phyloP scores from a whole-genome alignment of 2,329 filamentous ascomycete species.

The Fusarium pininemorale region DNA sequence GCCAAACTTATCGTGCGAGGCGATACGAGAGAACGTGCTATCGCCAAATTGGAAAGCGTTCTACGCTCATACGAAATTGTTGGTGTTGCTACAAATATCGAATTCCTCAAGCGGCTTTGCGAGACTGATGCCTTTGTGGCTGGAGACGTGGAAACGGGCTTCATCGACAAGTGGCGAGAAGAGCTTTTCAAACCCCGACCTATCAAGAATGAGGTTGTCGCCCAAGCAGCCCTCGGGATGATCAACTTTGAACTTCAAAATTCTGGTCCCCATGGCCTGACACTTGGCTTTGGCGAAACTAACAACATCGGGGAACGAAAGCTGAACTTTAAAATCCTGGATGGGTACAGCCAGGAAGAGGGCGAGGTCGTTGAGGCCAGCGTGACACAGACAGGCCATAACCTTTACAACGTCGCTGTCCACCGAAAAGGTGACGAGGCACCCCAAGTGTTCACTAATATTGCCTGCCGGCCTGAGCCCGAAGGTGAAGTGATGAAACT shows the following conservation, averaged over 20 bases:
- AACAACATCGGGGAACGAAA: constrained; percentile 55
- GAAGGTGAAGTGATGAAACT: constrained; percentile 45
- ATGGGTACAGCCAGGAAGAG: constrained; percentile 70
- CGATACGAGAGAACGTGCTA: constrained; percentile 78
- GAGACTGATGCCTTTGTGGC: constrained; percentile 81
- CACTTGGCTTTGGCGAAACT: constrained; percentile 64
- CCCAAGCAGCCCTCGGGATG: constrained; percentile 85
- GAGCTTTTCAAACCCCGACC: constrained; percentile 76
- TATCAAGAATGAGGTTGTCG: constrained; percentile 77
- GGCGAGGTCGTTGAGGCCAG: constrained; percentile 67
- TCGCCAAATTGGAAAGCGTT: constrained; percentile 82
- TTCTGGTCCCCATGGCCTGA: constrained; percentile 56
- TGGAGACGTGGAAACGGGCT: constrained; percentile 93
- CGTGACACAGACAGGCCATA: constrained; percentile 58
- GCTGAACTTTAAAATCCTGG: constrained; percentile 64
- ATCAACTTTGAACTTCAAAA: constrained; percentile 60
- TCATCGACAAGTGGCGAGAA: constrained; percentile 87
- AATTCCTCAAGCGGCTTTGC: constrained; percentile 92
- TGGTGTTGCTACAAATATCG: constrained; percentile 92
- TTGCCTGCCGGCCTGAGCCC: constrained; percentile 53
- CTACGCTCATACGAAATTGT: constrained; percentile 92
- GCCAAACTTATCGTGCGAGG: constrained; percentile 95
- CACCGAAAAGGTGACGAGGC: constrained; percentile 52
- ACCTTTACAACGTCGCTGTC: constrained; percentile 58
- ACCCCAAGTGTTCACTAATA: constrained; percentile 54